Evolutionary conservation across 2,329 filamentous ascomycete species (phyloP).

Genomic region (Aspergillus chevalieri): DNA sequence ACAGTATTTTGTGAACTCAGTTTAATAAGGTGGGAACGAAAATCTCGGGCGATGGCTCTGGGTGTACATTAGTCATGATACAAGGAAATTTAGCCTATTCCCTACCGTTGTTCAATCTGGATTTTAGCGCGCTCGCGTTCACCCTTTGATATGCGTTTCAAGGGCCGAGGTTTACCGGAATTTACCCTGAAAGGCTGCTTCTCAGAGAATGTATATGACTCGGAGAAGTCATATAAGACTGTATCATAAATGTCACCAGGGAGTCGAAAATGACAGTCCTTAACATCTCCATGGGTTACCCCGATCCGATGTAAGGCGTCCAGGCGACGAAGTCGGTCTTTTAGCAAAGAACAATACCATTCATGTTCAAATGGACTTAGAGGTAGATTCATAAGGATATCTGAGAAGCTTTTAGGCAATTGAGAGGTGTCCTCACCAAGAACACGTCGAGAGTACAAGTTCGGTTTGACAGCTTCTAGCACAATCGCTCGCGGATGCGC

Average conservation of each 20-base stretch:
- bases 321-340: slow-evolving; percentile 7
- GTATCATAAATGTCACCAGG: slow-evolving; percentile 8
- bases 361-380: slow-evolving; percentile 5
- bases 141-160: slow-evolving; percentile 4
- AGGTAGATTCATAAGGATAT: no score
- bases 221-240: slow-evolving; percentile 9
- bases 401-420: no score
- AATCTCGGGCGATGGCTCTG: slow-evolving; percentile 4
- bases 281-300: slow-evolving; percentile 8
- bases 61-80: slow-evolving; percentile 2
- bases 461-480: background rate
- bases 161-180: slow-evolving; percentile 5
- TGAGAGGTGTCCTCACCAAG: no score
- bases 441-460: no score
- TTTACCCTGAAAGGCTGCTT: background rate
- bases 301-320: slow-evolving; percentile 4
- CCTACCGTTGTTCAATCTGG: slow-evolving; percentile 7
- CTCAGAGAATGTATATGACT: slow-evolving; percentile 6
- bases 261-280: slow-evolving; percentile 8
- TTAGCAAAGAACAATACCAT: slow-evolving; percentile 6
- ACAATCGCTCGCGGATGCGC: slow-evolving; percentile 7
- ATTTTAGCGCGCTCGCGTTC: slow-evolving; percentile 5
- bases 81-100: background rate
- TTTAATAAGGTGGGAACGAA: slow-evolving; percentile 6
- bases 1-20: slow-evolving; percentile 2